Percentiles rank a stretch among this genome's conserved stretches.
These are phyloP conservation scores for Metschnikowia anglica DNA, from an alignment of 805 yeast genomes.

Conservation along the genomic window DNA sequence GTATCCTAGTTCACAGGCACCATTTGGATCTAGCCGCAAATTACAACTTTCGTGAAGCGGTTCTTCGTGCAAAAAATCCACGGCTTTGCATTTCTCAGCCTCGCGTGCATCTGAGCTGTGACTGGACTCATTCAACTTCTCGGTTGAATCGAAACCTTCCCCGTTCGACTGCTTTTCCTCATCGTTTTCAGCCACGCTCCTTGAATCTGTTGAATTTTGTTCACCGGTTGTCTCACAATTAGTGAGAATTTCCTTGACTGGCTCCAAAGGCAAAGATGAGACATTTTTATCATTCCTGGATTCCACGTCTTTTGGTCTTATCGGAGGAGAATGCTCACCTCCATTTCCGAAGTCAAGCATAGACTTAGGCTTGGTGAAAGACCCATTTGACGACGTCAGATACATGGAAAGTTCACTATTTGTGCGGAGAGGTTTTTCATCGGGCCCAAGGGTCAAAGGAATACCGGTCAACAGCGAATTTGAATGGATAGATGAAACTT, in stretches of 20 bases:
- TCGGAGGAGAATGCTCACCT: neutral
- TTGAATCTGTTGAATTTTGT: neutral
- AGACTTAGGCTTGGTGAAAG: constrained; percentile 24
- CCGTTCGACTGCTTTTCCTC: neutral
- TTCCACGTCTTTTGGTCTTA: constrained; percentile 7
- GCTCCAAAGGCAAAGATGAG: constrained; percentile 12
- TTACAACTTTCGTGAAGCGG: constrained; percentile 17
- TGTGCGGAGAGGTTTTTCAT: constrained; percentile 13
- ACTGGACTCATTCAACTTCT: neutral
- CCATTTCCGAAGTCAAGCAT: constrained; percentile 28
- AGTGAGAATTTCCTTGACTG: constrained; percentile 12
- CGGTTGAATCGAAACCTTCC: neutral
- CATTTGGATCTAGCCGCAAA: constrained; percentile 26
- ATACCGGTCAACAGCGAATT: constrained; percentile 25
- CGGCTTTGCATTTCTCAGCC: neutral
- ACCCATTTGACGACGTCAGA: constrained; percentile 13
- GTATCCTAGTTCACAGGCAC: constrained; percentile 43
- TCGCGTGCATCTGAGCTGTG: neutral
- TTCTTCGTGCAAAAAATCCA: constrained; percentile 13
- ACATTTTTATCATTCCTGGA: constrained; percentile 6
- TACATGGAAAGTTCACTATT: constrained; percentile 15
- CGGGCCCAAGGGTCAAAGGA: constrained; percentile 22
- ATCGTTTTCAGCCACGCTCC: neutral
- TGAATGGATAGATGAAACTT: constrained; percentile 25
- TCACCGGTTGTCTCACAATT: constrained; percentile 4